Evolutionary conservation across 2,329 filamentous ascomycete genomes (phyloP).

Genomic region (Hypoxylon sp.): DNA sequence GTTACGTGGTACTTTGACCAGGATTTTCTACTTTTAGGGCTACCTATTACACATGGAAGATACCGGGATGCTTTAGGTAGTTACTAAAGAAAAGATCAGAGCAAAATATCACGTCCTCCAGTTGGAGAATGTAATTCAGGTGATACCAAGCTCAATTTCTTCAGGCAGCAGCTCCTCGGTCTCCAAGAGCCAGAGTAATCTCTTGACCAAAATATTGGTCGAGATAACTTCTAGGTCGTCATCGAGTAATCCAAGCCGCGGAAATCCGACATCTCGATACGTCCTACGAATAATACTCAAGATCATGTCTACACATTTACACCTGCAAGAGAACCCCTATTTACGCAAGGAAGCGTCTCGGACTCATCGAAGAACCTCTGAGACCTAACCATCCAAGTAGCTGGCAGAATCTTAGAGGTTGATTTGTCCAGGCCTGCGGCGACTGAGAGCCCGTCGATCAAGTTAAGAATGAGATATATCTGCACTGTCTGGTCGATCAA

Average conservation of each 20-base stretch:
- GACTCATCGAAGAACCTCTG: neutral
- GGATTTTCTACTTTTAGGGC: neutral
- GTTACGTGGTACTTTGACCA: neutral
- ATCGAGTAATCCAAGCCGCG: neutral
- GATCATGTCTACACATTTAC: neutral
- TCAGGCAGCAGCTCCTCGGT: neutral
- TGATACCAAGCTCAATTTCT: neutral
- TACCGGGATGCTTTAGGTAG: neutral
- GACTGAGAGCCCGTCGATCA: neutral
- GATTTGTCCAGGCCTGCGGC: neutral
- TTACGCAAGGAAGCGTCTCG: neutral
- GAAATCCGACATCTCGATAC: constrained; percentile 1
- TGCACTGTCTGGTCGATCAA: neutral
- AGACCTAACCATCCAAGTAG: neutral
- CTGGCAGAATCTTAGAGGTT: neutral
- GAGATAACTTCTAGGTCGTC: neutral
- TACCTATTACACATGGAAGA: neutral
- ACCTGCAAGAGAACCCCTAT: neutral
- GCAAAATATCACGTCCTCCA: neutral
- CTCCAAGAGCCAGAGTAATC: neutral
- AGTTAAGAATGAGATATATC: constrained; percentile 2
- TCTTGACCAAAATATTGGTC: neutral
- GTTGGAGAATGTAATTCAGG: neutral
- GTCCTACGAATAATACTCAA: neutral
- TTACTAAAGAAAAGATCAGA: neutral